Evolutionary conservation across 2,329 filamentous ascomycete genomes (phyloP).

Genomic region (Boeremia lycopersici): DNA sequence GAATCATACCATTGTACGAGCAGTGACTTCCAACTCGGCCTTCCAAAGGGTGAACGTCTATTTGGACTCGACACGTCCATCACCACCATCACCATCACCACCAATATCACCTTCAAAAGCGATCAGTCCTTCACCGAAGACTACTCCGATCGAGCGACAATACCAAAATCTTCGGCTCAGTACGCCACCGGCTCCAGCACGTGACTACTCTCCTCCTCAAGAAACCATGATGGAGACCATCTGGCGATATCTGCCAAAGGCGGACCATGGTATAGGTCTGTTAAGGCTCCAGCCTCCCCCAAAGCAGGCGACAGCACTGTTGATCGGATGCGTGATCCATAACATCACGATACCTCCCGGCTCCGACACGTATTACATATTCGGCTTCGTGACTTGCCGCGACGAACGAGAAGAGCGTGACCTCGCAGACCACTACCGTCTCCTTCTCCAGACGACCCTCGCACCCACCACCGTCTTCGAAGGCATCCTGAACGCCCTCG

Average conservation of each 20-base stretch:
- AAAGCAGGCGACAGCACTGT: slow-evolving; percentile 7
- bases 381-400: slow-evolving; percentile 23
- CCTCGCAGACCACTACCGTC: slow-evolving; percentile 17
- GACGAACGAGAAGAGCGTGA: slow-evolving; percentile 7
- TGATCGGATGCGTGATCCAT: slow-evolving; percentile 1
- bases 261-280: background rate
- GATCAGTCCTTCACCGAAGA: no score
- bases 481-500: slow-evolving; percentile 14
- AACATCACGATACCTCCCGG: background rate
- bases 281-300: background rate
- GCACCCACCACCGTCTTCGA: slow-evolving; percentile 7
- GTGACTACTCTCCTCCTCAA: background rate
- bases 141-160: no score
- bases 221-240: background rate
- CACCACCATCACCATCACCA: background rate
- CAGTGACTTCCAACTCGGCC: background rate
- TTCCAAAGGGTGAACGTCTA: slow-evolving; percentile 7
- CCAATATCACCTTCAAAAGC: no score
- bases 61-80: background rate
- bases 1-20: slow-evolving; percentile 11
- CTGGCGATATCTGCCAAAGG: background rate
- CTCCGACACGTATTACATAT: slow-evolving; percentile 16
- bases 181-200: background rate
- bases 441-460: slow-evolving; percentile 5
- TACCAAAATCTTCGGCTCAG: background rate